phyloP scores from a whole-genome alignment of 2,329 filamentous ascomycete species.

The Aspergillus texensis region DNA sequence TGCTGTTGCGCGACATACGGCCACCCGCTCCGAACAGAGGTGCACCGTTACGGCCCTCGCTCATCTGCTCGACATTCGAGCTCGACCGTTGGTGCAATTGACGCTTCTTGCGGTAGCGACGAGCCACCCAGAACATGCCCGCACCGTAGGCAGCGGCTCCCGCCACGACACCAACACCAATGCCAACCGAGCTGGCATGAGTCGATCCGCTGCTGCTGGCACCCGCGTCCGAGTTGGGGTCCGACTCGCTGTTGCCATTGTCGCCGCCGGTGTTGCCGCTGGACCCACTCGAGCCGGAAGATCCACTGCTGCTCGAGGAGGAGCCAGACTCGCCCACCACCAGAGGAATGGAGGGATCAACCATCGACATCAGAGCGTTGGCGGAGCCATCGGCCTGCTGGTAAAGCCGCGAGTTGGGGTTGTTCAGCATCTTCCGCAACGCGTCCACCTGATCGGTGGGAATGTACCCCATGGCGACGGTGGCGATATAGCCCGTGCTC shows the following conservation, averaged over 20 bases:
- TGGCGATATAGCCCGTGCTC: slow-evolving; percentile 75
- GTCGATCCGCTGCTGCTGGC: slow-evolving; percentile 48
- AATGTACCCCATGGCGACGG: slow-evolving; percentile 75
- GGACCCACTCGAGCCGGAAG: slow-evolving; percentile 33
- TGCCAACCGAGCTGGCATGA: slow-evolving; percentile 57
- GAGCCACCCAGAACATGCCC: slow-evolving; percentile 91
- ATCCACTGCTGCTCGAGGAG: slow-evolving; percentile 39
- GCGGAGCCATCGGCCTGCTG: slow-evolving; percentile 68
- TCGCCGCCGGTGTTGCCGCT: slow-evolving; percentile 46
- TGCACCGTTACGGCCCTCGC: slow-evolving; percentile 59
- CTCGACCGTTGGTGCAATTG: slow-evolving; percentile 74
- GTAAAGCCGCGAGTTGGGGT: slow-evolving; percentile 75
- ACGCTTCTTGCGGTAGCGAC: slow-evolving; percentile 85
- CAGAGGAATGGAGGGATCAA: slow-evolving; percentile 81
- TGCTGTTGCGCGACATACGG: slow-evolving; percentile 48
- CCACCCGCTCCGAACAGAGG: slow-evolving; percentile 49
- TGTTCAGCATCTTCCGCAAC: slow-evolving; percentile 69
- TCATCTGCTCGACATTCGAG: slow-evolving; percentile 70
- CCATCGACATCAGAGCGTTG: slow-evolving; percentile 72
- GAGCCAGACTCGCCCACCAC: slow-evolving; percentile 53
- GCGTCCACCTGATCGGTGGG: slow-evolving; percentile 69
- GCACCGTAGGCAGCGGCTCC: slow-evolving; percentile 86
- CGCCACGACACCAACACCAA: slow-evolving; percentile 75
- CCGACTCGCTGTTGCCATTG: slow-evolving; percentile 44
- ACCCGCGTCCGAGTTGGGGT: slow-evolving; percentile 47